Evolutionary conservation across 169 alveolate genomes (phyloP), one percentile per base, ranked within the genome.

Genomic region (Neospora caninum): DNA sequence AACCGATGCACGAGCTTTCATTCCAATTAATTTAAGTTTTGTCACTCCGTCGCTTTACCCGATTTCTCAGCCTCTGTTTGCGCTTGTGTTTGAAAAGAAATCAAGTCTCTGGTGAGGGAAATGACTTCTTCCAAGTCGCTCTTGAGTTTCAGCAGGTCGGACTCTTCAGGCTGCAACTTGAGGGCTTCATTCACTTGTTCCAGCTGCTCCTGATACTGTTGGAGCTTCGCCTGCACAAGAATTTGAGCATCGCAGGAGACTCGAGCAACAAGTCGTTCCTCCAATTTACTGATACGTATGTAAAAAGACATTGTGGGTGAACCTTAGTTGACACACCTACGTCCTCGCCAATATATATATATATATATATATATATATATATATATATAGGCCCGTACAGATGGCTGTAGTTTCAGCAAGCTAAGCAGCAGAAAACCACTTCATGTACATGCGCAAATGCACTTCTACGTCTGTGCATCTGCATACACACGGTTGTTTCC

Each of bases 161-260:
- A 94, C 22, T 93, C 93, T 29, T 94, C 96, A 27, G 88, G 94
- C 54, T 94, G 94, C 54, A 73, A 36, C 70, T 91, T 91, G 91
- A 94, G 93, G 0, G 96, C 94, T 73, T 91, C 96, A 18, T 94
- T 92, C 22, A 94, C 96, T 70, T 88, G 93, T 91, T 91, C 92
- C 88, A 94, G 91, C 94, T 94, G 96, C 91, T 94, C 95, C 82
- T 80, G 87, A 80, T 94, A 94, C 49, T 89, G 94, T 80, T 88
- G 88, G 38, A 88, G 96, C 96, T 91, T 94, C 87, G 82, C 94
- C 96, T 94, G 67, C 84, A 64, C 31, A 34, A 38, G 49, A 39
- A 42, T n/a, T 69, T 83, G 29, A 54, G 41, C 91, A 86, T 29
- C 34, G 20, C 31, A 80, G 1, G 31, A 80, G 20, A 42, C 58